These are phyloP conservation scores for Hygrophoropsis aurantiaca DNA, from an alignment of 768 basidiomycete species.

Conservation along the genomic window DNA sequence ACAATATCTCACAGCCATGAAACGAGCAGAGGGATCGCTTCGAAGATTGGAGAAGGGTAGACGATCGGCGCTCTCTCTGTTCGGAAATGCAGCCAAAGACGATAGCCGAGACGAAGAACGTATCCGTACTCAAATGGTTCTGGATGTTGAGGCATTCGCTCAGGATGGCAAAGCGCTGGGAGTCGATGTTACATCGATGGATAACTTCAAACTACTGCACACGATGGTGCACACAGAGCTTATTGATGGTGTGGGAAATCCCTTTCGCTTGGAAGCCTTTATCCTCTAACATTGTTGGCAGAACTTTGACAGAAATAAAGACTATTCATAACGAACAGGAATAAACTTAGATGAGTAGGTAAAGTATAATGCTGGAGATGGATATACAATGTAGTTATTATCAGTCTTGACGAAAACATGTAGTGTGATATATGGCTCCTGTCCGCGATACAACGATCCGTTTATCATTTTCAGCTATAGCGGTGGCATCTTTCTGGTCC, in stretches of 20 bases:
- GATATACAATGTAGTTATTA: constrained; percentile 5
- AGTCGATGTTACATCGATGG: constrained; percentile 54
- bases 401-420: constrained; percentile 32
- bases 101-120: constrained; percentile 87
- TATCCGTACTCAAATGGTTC: constrained; percentile 76
- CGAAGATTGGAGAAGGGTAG: constrained; percentile 86
- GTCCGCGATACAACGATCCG: constrained; percentile 54
- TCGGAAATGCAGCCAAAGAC: constrained; percentile 49
- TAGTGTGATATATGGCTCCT: constrained; percentile 58
- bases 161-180: constrained; percentile 72
- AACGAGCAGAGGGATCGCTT: constrained; percentile 90
- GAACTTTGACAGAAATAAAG: constrained; percentile 3
- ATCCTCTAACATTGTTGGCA: too few species aligned
- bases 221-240: constrained; percentile 56
- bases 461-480: constrained; percentile 9
- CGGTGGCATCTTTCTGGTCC: not conserved
- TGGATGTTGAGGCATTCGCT: constrained; percentile 85
- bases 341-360: too few species aligned
- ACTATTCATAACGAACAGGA: not conserved
- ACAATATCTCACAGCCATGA: constrained; percentile 76
- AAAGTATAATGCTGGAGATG: not conserved
- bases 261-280: not conserved
- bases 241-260: constrained; percentile 28
- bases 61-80: constrained; percentile 76
- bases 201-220: constrained; percentile 53